A percentile compares a stretch with the other conserved stretches of the same genome.
phyloP scores from a whole-genome alignment of 805 yeast species.

The Komagataella ulmi region DNA sequence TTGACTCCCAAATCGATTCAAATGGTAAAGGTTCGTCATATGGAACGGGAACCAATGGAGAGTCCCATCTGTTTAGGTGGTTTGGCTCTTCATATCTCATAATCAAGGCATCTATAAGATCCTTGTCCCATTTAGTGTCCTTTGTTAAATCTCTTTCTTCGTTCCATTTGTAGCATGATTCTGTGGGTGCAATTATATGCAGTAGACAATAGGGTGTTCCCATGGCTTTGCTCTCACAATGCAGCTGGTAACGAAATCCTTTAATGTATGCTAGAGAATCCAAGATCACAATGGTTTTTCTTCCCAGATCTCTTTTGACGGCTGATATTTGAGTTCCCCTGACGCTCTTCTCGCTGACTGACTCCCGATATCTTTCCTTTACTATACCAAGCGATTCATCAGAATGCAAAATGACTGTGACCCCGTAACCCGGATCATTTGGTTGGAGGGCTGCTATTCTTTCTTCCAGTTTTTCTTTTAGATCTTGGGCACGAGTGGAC shows the following conservation, averaged over 20 bases:
- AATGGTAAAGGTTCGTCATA: slow-evolving; percentile 43
- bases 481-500: slow-evolving; percentile 52
- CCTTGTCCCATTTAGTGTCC: slow-evolving; percentile 42
- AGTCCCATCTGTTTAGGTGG: slow-evolving; percentile 79
- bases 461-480: slow-evolving; percentile 32
- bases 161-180: slow-evolving; percentile 55
- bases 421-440: slow-evolving; percentile 36
- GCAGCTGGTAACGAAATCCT: slow-evolving; percentile 89
- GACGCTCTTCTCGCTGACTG: slow-evolving; percentile 65
- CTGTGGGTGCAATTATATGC: slow-evolving; percentile 61
- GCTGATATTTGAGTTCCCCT: slow-evolving; percentile 83
- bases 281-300: slow-evolving; percentile 61
- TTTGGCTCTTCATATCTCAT: slow-evolving; percentile 94
- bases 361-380: slow-evolving; percentile 55
- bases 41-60: slow-evolving; percentile 69
- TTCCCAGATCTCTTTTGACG: slow-evolving; percentile 66
- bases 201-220: slow-evolving; percentile 75
- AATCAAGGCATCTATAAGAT: slow-evolving; percentile 45
- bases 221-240: slow-evolving; percentile 82
- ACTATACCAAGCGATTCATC: slow-evolving; percentile 70
- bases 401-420: slow-evolving; percentile 53
- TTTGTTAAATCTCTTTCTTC: slow-evolving; percentile 9
- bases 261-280: slow-evolving; percentile 86
- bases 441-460: slow-evolving; percentile 25
- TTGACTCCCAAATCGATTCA: slow-evolving; percentile 52